Conservation (phyloP, 1,284 basidiomycete genomes). For the Sanghuangporus weigelae region DNA sequence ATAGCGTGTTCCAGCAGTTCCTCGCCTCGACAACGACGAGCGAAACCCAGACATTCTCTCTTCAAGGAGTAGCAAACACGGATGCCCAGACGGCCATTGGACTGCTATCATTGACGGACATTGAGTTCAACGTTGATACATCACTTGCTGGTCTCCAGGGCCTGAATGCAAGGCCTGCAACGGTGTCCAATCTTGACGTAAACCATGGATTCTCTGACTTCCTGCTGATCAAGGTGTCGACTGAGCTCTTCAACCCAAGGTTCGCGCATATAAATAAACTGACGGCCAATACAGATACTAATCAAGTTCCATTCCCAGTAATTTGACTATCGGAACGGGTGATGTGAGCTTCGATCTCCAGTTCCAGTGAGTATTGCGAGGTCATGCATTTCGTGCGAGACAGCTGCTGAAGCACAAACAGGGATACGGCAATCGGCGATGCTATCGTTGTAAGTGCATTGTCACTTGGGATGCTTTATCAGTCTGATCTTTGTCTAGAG, state of each 20-base stretch:
- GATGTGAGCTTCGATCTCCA: slow-evolving; percentile 59
- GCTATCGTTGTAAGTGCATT: slow-evolving; percentile 47
- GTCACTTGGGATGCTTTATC: slow-evolving; percentile 19
- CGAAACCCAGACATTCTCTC: slow-evolving; percentile 42
- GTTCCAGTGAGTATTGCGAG: slow-evolving; percentile 44
- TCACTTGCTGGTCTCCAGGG: slow-evolving; percentile 65
- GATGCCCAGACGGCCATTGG: slow-evolving; percentile 70
- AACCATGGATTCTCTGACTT: slow-evolving; percentile 63
- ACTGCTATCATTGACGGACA: slow-evolving; percentile 52
- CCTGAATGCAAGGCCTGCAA: slow-evolving; percentile 54
- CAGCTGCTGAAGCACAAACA: slow-evolving; percentile 22
- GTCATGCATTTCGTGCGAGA: neutral
- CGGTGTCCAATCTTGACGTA: slow-evolving; percentile 61
- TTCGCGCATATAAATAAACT: slow-evolving; percentile 23
- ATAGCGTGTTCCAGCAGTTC: slow-evolving; percentile 58
- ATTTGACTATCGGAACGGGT: slow-evolving; percentile 64
- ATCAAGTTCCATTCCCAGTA: slow-evolving; percentile 35
- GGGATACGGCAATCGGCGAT: slow-evolving; percentile 51
- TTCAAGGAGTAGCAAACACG: slow-evolving; percentile 57
- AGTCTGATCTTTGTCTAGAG: slow-evolving; percentile 31
- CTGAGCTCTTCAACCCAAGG: slow-evolving; percentile 59
- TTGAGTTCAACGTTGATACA: slow-evolving; percentile 61
- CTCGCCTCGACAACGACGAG: slow-evolving; percentile 60
- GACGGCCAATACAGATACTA: slow-evolving; percentile 1
- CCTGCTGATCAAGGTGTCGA: slow-evolving; percentile 66